These are phyloP conservation scores for Neurospora tetraspora DNA, from an alignment of 495 filamentous ascomycete species.

Conservation along the genomic window DNA sequence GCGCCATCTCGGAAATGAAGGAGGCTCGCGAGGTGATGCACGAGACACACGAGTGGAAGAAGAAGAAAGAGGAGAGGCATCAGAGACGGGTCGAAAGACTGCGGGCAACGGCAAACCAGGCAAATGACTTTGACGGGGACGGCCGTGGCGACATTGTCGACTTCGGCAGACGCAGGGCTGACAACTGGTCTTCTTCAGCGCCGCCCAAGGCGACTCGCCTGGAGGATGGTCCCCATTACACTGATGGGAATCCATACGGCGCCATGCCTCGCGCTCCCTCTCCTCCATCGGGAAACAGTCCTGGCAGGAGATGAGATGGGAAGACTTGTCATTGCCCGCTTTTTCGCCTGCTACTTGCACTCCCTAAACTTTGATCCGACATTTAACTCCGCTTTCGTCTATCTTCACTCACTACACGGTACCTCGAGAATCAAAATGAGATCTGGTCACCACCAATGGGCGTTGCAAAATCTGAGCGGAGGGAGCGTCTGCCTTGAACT, in stretches of 20 bases:
- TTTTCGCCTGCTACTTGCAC: background rate
- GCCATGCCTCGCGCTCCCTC: slow-evolving; percentile 21
- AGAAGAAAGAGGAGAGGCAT: slow-evolving; percentile 31
- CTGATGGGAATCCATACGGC: slow-evolving; percentile 44
- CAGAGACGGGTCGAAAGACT: slow-evolving; percentile 29
- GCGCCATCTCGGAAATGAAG: slow-evolving; percentile 58
- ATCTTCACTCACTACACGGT: background rate
- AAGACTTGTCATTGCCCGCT: background rate
- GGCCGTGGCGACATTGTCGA: slow-evolving; percentile 15
- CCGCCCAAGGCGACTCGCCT: slow-evolving; percentile 22
- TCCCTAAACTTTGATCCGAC: background rate
- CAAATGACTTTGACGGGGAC: slow-evolving; percentile 5
- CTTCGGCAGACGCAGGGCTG: slow-evolving; percentile 28
- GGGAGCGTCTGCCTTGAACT: background rate
- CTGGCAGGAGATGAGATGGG: slow-evolving; percentile 25
- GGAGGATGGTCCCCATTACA: slow-evolving; percentile 36
- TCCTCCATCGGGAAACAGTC: slow-evolving; percentile 31
- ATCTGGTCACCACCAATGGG: background rate
- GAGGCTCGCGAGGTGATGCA: slow-evolving; percentile 33
- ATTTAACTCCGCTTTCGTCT: slow-evolving; percentile 1
- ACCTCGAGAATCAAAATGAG: background rate
- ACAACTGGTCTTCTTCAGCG: slow-evolving; percentile 29
- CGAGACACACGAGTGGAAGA: slow-evolving; percentile 32
- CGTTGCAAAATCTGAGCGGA: background rate
- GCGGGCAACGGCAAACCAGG: slow-evolving; percentile 1